A percentile compares a stretch with the other conserved stretches of the same genome.
Evolutionary conservation across 2,329 filamentous ascomycete species (phyloP).

Genomic region (Sporothrix curviconia): DNA sequence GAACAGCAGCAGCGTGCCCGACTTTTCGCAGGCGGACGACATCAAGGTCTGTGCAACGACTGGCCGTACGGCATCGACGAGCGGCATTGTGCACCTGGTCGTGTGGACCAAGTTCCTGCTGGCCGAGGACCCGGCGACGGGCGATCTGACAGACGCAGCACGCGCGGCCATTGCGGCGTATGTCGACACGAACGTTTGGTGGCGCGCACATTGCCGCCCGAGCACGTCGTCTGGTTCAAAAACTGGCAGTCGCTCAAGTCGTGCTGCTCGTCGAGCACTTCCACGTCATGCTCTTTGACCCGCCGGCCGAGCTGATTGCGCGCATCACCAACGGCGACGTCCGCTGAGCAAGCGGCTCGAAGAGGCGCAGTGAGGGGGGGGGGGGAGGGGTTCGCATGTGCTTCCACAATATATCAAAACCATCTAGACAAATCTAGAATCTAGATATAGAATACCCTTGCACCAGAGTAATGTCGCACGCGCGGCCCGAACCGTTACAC

Average conservation of each 20-base stretch:
- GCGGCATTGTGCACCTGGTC: constrained; percentile 74
- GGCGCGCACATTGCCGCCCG: constrained; percentile 40
- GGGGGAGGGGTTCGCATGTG: no score
- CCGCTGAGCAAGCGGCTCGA: constrained; percentile 48
- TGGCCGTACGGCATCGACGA: constrained; percentile 86
- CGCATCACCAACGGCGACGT: constrained; percentile 69
- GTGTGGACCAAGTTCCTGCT: constrained; percentile 89
- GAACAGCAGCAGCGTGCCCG: constrained; percentile 26
- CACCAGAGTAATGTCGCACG: no score
- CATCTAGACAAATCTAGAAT: no score
- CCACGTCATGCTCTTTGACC: constrained; percentile 82
- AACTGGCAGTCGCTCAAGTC: constrained; percentile 85
- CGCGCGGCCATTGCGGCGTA: constrained; percentile 62
- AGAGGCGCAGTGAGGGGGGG: constrained; percentile 15
- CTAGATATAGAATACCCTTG: no score
- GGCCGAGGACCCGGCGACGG: constrained; percentile 57
- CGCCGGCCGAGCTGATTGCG: constrained; percentile 61
- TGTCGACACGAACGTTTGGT: constrained; percentile 60
- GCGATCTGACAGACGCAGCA: constrained; percentile 59
- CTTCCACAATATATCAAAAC: no score
- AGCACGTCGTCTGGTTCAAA: constrained; percentile 71
- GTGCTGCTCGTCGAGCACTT: constrained; percentile 87
- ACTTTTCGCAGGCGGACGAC: constrained; percentile 33
- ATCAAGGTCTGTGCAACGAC: constrained; percentile 69
- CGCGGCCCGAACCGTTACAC: no score